Percentiles rank a stretch among this genome's conserved stretches.
phyloP scores from a whole-genome alignment of 305 asterid species.

The Galium porrigens region DNA sequence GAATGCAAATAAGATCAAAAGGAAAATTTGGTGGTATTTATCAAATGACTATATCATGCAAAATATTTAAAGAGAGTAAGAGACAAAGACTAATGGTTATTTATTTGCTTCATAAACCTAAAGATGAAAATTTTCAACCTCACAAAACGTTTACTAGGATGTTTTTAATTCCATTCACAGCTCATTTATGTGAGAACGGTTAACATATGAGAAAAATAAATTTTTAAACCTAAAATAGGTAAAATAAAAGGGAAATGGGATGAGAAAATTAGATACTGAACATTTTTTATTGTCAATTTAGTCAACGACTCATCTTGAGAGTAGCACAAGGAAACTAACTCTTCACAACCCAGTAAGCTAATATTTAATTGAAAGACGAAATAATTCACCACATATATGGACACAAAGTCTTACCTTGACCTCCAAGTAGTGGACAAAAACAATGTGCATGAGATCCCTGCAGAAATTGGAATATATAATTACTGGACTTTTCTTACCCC shows the following conservation, averaged over 20 bases:
- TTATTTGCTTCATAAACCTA: background rate
- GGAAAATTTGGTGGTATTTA: too few species aligned
- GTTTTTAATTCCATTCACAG: too few species aligned
- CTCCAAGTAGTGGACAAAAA: constrained; percentile 93
- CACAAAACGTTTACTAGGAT: too few species aligned
- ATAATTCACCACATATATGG: background rate
- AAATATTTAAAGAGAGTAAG: background rate
- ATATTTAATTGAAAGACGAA: background rate
- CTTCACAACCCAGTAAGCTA: background rate
- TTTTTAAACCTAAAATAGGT: too few species aligned
- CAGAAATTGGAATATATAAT: constrained; percentile 24
- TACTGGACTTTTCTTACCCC: constrained; percentile 10
- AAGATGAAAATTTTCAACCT: background rate
- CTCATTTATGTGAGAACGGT: too few species aligned
- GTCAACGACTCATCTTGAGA: background rate
- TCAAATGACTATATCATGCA: too few species aligned
- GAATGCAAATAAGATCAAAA: background rate
- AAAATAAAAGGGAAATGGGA: too few species aligned
- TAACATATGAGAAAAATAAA: too few species aligned
- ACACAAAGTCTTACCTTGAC: constrained; percentile 51
- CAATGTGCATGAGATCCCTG: constrained; percentile 98
- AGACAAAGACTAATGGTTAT: background rate
- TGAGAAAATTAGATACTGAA: too few species aligned
- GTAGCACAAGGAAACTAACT: background rate
- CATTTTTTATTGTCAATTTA: too few species aligned